Base-by-base conservation (phyloP, 2,329 filamentous ascomycete genomes). In the Penicillium decumbens region DNA sequence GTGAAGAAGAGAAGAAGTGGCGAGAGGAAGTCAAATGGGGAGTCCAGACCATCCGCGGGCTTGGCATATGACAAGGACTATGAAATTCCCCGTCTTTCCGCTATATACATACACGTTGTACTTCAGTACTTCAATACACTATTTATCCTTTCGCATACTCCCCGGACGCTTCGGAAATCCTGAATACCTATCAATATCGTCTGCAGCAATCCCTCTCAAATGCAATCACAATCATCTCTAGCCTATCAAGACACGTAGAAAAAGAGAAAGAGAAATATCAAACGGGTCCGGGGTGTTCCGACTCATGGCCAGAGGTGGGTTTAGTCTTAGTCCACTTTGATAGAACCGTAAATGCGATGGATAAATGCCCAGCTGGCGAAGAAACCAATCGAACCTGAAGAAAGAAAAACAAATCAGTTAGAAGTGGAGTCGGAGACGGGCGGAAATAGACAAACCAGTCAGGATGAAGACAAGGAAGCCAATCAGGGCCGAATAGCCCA, bases 301-400 rank as follows among this genome's bases (percentile, higher is more conserved):
- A 35, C 25, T 35, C 32, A 27, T 23, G 20, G 41, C 43, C 23
- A 47, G 35, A 43, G 23, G 28, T n/a, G 24, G 33, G 15, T 18
- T 18, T 18, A 18, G 15, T 28, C 50, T 72, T 71, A 98, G 68
- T 98, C 93, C 57, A 98, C 90, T 78, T 98, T 98, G 75, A 98
- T 95, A n/a, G 91, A 96, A 23, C 83, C 77, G 71, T 98, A 98
- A 54, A 98, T 98, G 70, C 88, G 92, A 59, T 88, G 83, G 45
- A 95, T 87, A 68, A 98, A 98, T 67, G 87, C 81, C 89, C 91
- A 97, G 68, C 89, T 95, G 7, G 93, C 84, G 62, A 96, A 89
- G 76, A 93, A 96, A 47, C 93, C 93, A 67, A 98, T 97, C 0
- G 92, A 88, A 28, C 92, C 93, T 96, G 45, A 25, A 47, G 56